Base-by-base conservation (phyloP, 2,329 filamentous ascomycete species). In the Cordyceps farinosa region DNA sequence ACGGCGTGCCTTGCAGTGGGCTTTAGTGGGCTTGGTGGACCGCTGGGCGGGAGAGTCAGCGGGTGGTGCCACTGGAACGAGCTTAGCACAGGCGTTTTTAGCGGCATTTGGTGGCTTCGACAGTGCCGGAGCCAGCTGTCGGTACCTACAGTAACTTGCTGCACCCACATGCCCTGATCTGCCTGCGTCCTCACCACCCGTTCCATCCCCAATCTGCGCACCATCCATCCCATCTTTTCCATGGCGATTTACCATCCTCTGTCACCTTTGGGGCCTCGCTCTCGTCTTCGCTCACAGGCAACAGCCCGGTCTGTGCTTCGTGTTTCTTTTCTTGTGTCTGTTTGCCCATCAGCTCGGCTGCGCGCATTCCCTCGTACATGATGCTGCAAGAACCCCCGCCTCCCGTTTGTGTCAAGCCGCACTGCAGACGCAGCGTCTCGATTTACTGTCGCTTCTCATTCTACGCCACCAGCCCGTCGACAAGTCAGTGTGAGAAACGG, bases 381-480 rank as follows among this genome's bases (percentile, higher is more conserved):
- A 51, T 50, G 32, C 15, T 59, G 56, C 56, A 50, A n/a, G 3
- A 6, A 4, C 44, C 44, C n/a, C n/a, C 44, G 34, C 34, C 11
- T 44, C 44, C 32, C 44, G 27, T 50, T 56, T 56, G 54, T 56
- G 54, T 45, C 54, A 48, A 57, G 17, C 22, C 55, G 44, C 30
- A 47, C 42, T 17, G 55, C 44, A 48, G 30, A 11, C 44, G 30
- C 44, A 27, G 55, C 55, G 32, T 58, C 44, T 36, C 45, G 45
- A 48, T 30, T 48, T 22, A 30, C 45, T 48, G 45, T 30, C 45
- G 45, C 32, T 48, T 38, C 15, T 17, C 30, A 38, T 29, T n/a
- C 7, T 17, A 47, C 17, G 32, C 40, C 45, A 48, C 45, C n/a
- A 48, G n/a, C 45, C 22, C 30, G 29, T 36, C 34, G 40, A 36